Base-by-base conservation (phyloP, 148 eudicot species). In the Rhododendron simsii region DNA sequence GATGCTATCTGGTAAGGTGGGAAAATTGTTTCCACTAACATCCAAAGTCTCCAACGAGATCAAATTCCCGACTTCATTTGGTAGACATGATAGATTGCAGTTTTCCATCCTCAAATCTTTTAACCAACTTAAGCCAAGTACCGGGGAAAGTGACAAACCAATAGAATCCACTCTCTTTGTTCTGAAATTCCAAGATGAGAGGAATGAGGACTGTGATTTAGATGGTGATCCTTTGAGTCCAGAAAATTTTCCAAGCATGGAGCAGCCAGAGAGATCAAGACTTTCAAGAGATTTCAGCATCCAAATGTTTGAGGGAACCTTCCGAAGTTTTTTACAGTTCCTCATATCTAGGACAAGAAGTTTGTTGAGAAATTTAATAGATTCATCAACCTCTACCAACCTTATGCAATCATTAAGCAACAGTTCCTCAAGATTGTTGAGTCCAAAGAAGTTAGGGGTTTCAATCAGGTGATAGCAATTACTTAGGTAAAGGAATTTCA, bases 331-430 rank as follows among this genome's bases (percentile, higher is more conserved):
- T 65, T n/a, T 67, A 26, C 78, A 67, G 23, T 48, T 77, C 26
- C 44, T 41, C 44, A 41, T 41, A 41, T 41, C 44, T 41, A 41
- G 44, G 48, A 83, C 76, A 83, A 44, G 35, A 69, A 83, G 85
- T 23, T 71, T 83, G 30, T 48, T 4, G 12, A 83, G 79, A 35
- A 15, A 67, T n/a, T 28, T 50, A 12, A 83, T 69, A 69, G 85
- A 83, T 6, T 74, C 57, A 48, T 83, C 59, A 71, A 71, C 76
- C 61, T 83, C 79, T 69, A 4, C 37, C 78, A 83, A 69, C n/a
- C 51, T 83, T 83, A 18, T 28, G 57, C 85, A 83, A n/a, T 74
- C 37, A 16, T 30, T 83, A 21, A 7, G 44, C 0, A 41, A 41
- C 44, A 41, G 7, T 41, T 41, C 44, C 44, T 41, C 44, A 41